Evolutionary conservation across 2,329 filamentous ascomycete genomes (phyloP), one percentile per base, ranked within the genome.

Genomic region (Diaporthe sp.): DNA sequence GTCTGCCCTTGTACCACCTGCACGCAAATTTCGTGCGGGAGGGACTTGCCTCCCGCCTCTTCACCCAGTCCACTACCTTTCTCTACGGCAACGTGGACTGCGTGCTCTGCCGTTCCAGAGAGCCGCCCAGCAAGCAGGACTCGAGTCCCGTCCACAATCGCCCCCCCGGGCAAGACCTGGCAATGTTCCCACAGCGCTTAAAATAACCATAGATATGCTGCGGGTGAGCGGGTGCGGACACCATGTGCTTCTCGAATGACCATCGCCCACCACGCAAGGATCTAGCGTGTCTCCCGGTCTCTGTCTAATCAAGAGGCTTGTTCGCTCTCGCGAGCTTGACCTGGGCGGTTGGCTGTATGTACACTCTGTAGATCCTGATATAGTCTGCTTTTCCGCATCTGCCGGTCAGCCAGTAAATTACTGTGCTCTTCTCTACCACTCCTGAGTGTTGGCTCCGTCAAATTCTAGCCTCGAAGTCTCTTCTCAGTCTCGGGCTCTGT

Each of bases 151-250:
- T 65, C 42, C 25, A 65, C 15, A 49, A 34, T 65, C 28, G 39
- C 51, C n/a, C 37, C 57, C 22, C 39, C 58, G 44, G 49, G 28
- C 53, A 57, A 22, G 44, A 44, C 28, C 22, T 49, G 28, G 28
- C 44, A 28, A 62, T 42, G 44, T 44, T 28, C 55, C 74, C 71
- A 74, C 62, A 58, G 74, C 74, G 71, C 74, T 70, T 74, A 75
- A 69, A 58, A 62, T 68, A 68, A 68, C 49, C 65, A 46, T 62
- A 51, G 70, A 49, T 65, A 57, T 46, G 49, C 51, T 57, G 69
- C 53, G 37, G 62, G 57, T 59, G 67, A 76, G 75, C 72, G 72
- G 71, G 67, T 71, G 73, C 72, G 51, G 51, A 74, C 44, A 49
- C 49, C 65, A 59, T 72, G 72, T 53, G 57, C 72, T 71, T 68